Evolutionary conservation across 192 early-diverging fungal species (phyloP).

Genomic region (Podila epigama): DNA sequence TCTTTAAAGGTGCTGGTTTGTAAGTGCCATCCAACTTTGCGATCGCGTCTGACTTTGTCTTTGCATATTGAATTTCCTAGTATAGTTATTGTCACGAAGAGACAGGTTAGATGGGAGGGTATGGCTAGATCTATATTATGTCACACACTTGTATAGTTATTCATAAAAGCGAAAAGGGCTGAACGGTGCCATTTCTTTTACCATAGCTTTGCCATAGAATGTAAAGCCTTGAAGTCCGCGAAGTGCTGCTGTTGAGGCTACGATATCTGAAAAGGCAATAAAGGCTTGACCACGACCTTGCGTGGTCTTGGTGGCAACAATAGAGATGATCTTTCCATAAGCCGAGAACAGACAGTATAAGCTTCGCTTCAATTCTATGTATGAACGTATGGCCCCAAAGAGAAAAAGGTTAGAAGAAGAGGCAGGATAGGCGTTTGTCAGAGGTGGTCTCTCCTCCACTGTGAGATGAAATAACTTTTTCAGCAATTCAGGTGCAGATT

Average conservation of each 20-base stretch:
- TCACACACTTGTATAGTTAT: too few relatives aligned
- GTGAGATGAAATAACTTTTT: too few relatives aligned
- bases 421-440: too few relatives aligned
- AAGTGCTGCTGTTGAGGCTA: constrained; percentile 84
- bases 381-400: background rate
- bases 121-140: too few relatives aligned
- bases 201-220: constrained; percentile 85
- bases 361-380: constrained; percentile 70
- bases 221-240: constrained; percentile 87
- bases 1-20: constrained; percentile 40
- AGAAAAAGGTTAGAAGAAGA: too few relatives aligned
- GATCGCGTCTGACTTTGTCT: constrained; percentile 77
- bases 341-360: constrained; percentile 88
- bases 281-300: constrained; percentile 96
- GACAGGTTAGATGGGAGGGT: background rate
- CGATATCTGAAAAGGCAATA: constrained; percentile 86
- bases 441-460: too few relatives aligned
- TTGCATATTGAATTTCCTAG: constrained; percentile 79
- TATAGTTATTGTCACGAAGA: background rate
- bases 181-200: too few relatives aligned
- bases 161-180: background rate
- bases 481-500: background rate
- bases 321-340: constrained; percentile 87
- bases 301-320: constrained; percentile 82
- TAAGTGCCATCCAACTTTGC: constrained; percentile 72